These are phyloP conservation scores for Narthecium ossifragum DNA, from an alignment of 106 monocot genomes.

Conservation along the genomic window DNA sequence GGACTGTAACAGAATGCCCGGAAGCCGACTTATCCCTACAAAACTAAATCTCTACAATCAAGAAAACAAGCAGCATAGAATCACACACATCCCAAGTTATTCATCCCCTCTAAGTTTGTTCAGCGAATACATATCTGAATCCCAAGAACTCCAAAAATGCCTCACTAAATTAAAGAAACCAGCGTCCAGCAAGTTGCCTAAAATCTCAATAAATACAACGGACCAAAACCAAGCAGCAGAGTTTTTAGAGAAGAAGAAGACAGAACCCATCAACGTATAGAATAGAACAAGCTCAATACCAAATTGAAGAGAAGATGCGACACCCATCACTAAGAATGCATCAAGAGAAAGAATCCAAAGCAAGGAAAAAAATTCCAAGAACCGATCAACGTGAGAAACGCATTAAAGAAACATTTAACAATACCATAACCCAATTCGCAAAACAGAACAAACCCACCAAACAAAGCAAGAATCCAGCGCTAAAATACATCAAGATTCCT, in stretches of 20 bases:
- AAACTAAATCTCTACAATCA: constrained; percentile 2
- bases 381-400: background rate
- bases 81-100: background rate
- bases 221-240: no score
- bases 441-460: background rate
- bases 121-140: background rate
- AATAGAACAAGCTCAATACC: no score
- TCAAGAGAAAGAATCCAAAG: no score
- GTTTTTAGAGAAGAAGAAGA: no score
- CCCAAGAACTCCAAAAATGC: no score
- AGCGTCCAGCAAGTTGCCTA: no score
- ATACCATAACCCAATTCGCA: background rate
- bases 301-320: no score
- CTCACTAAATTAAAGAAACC: no score
- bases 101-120: background rate
- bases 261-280: background rate
- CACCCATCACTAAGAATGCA: no score
- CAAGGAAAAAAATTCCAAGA: background rate
- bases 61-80: background rate
- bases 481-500: background rate
- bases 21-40: constrained; percentile 72
- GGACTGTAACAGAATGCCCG: constrained; percentile 57
- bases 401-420: background rate
- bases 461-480: background rate
- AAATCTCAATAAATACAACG: no score